phyloP scores from a whole-genome alignment of 2,329 filamentous ascomycete species.

The Tolypocladium tropicale region DNA sequence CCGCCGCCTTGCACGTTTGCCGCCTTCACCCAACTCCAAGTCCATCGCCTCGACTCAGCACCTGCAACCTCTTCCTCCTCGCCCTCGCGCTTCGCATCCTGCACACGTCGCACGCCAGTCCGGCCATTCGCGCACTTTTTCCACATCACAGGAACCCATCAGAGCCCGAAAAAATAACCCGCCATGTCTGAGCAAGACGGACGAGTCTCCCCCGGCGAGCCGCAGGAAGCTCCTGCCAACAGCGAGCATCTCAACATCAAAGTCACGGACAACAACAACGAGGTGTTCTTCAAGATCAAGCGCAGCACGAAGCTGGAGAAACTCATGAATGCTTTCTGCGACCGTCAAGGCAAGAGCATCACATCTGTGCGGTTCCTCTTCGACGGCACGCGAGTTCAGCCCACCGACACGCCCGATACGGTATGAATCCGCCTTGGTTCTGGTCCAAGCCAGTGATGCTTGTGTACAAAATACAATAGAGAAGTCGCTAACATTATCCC shows the following conservation, averaged over 20 bases:
- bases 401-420: slow-evolving; percentile 79
- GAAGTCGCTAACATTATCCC: not conserved
- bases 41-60: slow-evolving; percentile 1
- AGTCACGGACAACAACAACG: slow-evolving; percentile 98
- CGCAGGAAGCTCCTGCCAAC: slow-evolving; percentile 33
- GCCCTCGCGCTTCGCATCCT: not conserved
- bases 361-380: slow-evolving; percentile 88
- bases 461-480: too few species aligned
- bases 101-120: not conserved
- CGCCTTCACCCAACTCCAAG: not conserved
- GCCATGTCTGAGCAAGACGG: slow-evolving; percentile 39
- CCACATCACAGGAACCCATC: not conserved
- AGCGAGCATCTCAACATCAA: slow-evolving; percentile 96
- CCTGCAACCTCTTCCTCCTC: slow-evolving; percentile 1
- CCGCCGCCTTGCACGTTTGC: slow-evolving; percentile 2
- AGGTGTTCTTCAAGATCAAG: slow-evolving; percentile 99
- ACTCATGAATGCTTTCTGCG: slow-evolving; percentile 96
- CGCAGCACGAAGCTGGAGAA: slow-evolving; percentile 91
- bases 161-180: not conserved
- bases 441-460: not conserved
- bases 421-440: slow-evolving; percentile 42
- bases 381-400: slow-evolving; percentile 86
- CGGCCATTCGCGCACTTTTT: not conserved
- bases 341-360: slow-evolving; percentile 81
- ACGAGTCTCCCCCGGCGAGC: slow-evolving; percentile 36